A percentile compares a stretch with the other conserved stretches of the same genome.
These are phyloP conservation scores for Spathaspora gorwiae DNA, from an alignment of 805 yeast genomes.

Conservation along the genomic window DNA sequence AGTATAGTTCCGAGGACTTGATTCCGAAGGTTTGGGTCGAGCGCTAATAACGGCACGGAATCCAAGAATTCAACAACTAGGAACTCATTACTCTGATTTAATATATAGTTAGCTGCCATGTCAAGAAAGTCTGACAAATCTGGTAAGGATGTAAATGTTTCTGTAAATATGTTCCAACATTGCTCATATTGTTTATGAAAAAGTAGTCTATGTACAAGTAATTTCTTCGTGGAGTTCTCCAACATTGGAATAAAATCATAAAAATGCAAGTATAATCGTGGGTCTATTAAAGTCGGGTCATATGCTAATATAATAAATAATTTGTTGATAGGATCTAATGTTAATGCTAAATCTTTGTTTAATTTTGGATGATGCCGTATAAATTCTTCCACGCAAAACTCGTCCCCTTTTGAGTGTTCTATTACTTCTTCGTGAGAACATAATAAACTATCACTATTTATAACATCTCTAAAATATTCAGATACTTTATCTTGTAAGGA, in stretches of 20 bases:
- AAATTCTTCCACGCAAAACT: neutral
- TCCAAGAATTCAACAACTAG: constrained; percentile 24
- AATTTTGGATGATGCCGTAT: constrained; percentile 11
- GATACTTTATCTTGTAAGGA: neutral
- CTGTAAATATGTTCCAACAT: constrained; percentile 27
- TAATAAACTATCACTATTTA: neutral
- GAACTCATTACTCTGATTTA: constrained; percentile 13
- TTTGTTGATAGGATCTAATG: constrained; percentile 26
- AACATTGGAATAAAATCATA: constrained; percentile 5
- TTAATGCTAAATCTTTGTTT: constrained; percentile 13
- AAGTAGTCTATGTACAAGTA: constrained; percentile 24
- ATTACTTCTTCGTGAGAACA: too few species aligned
- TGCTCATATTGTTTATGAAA: constrained; percentile 26
- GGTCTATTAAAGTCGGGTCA: constrained; percentile 29
- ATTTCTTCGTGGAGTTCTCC: constrained; percentile 16
- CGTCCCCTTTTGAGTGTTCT: neutral
- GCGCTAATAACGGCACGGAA: constrained; percentile 12
- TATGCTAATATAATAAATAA: constrained; percentile 25
- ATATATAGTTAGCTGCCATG: constrained; percentile 15
- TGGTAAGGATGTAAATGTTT: constrained; percentile 22
- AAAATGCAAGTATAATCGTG: constrained; percentile 20
- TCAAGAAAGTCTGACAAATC: constrained; percentile 37
- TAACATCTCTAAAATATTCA: neutral
- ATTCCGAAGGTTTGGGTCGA: constrained; percentile 10
- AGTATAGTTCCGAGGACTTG: constrained; percentile 8